Percentiles rank a stretch among this genome's conserved stretches.
Evolutionary conservation across 164 flowering plant species (phyloP).

Genomic region (Magnolia officinalis): DNA sequence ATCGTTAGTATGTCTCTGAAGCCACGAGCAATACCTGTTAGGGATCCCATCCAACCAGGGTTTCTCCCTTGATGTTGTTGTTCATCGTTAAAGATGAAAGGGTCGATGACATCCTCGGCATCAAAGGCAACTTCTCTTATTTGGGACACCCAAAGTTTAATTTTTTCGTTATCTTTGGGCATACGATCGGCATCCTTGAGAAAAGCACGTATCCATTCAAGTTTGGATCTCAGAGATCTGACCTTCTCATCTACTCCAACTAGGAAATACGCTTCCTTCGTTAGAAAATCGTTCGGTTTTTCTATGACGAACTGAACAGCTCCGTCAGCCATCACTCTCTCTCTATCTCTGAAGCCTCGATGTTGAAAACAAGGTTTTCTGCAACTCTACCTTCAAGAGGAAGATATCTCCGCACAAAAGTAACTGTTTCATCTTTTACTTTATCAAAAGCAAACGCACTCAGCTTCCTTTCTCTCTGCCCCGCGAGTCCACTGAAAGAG

Average conservation of each 20-base stretch:
- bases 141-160: background rate
- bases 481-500: no score
- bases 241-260: background rate
- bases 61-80: background rate
- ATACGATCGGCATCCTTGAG: constrained; percentile 1
- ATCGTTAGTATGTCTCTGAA: background rate
- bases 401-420: no score
- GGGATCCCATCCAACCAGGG: background rate
- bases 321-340: background rate
- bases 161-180: background rate
- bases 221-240: background rate
- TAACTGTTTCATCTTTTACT: no score
- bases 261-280: background rate
- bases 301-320: background rate
- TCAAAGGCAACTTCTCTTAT: background rate
- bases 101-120: constrained; percentile 1
- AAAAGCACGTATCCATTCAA: constrained; percentile 2
- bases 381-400: no score
- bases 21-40: background rate
- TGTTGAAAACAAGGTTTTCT: no score
- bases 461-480: no score
- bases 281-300: background rate
- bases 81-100: background rate
- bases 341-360: no score
- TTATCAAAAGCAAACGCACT: no score